Evolutionary conservation across 352 stramenopile genomes (phyloP).

Genomic region (Phytophthora capsici): DNA sequence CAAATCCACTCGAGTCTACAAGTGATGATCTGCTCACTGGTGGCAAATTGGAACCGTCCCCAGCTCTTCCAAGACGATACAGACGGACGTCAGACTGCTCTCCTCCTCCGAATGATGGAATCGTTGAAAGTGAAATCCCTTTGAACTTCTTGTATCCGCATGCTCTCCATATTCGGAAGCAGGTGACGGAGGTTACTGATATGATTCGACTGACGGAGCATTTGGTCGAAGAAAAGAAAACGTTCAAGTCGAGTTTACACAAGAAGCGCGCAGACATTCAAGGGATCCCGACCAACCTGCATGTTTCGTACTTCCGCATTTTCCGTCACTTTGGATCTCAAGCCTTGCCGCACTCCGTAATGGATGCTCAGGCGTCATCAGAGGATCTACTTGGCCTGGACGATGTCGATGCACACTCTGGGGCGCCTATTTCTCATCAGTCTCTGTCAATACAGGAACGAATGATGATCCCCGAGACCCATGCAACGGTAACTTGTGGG

Average conservation of each 20-base stretch:
- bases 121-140: slow-evolving; percentile 71
- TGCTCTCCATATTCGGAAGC: slow-evolving; percentile 70
- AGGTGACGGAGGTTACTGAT: slow-evolving; percentile 63
- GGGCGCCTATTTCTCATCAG: slow-evolving; percentile 9
- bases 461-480: slow-evolving; percentile 56
- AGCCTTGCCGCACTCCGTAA: slow-evolving; percentile 18
- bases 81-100: slow-evolving; percentile 50
- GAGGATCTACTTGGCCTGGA: slow-evolving; percentile 65
- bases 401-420: slow-evolving; percentile 20
- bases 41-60: slow-evolving; percentile 17
- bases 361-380: slow-evolving; percentile 45
- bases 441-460: slow-evolving; percentile 46
- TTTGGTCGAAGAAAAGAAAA: slow-evolving; percentile 73
- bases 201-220: slow-evolving; percentile 75
- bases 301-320: slow-evolving; percentile 88
- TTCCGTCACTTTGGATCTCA: slow-evolving; percentile 59
- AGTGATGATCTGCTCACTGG: slow-evolving; percentile 28
- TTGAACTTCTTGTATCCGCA: slow-evolving; percentile 78
- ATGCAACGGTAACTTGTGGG: slow-evolving; percentile 80
- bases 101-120: slow-evolving; percentile 41
- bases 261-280: slow-evolving; percentile 86
- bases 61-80: slow-evolving; percentile 35
- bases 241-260: slow-evolving; percentile 86
- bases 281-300: slow-evolving; percentile 83
- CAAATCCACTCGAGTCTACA: slow-evolving; percentile 48